Evolutionary conservation across 2,329 filamentous ascomycete species (phyloP).

Genomic region (Malbranchea zuffiana): DNA sequence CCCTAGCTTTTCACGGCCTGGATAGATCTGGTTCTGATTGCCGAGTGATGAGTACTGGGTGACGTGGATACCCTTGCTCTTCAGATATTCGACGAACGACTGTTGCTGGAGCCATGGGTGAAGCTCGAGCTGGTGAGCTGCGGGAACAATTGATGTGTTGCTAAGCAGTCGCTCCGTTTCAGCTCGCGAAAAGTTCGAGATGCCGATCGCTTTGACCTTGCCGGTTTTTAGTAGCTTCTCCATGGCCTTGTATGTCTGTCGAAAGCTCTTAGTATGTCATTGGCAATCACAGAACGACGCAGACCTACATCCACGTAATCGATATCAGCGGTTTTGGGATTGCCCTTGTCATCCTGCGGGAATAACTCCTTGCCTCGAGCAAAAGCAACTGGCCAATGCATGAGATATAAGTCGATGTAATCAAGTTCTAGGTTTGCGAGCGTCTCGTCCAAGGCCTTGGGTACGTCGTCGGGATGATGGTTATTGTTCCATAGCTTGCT

Average conservation of each 20-base stretch:
- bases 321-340: slow-evolving; percentile 32
- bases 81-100: slow-evolving; percentile 40
- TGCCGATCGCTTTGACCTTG: slow-evolving; percentile 56
- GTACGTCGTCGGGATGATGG: slow-evolving; percentile 52
- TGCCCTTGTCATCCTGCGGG: slow-evolving; percentile 37
- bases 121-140: slow-evolving; percentile 42
- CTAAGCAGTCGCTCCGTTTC: slow-evolving; percentile 14
- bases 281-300: neutral
- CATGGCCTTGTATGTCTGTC: slow-evolving; percentile 54
- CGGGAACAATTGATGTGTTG: slow-evolving; percentile 33
- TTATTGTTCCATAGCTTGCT: slow-evolving; percentile 58
- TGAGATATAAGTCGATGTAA: slow-evolving; percentile 59
- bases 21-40: slow-evolving; percentile 44
- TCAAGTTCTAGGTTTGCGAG: slow-evolving; percentile 53
- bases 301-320: slow-evolving; percentile 40
- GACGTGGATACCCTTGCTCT: slow-evolving; percentile 41
- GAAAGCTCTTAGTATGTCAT: neutral
- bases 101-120: slow-evolving; percentile 45
- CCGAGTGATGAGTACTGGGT: slow-evolving; percentile 47
- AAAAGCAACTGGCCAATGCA: slow-evolving; percentile 54
- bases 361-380: slow-evolving; percentile 38
- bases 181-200: slow-evolving; percentile 28
- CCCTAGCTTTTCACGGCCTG: slow-evolving; percentile 31
- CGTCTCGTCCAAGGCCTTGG: slow-evolving; percentile 49
- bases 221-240: slow-evolving; percentile 47